These are phyloP conservation scores for Heritiera fomes DNA, from an alignment of 345 rosid genomes.

Conservation along the genomic window DNA sequence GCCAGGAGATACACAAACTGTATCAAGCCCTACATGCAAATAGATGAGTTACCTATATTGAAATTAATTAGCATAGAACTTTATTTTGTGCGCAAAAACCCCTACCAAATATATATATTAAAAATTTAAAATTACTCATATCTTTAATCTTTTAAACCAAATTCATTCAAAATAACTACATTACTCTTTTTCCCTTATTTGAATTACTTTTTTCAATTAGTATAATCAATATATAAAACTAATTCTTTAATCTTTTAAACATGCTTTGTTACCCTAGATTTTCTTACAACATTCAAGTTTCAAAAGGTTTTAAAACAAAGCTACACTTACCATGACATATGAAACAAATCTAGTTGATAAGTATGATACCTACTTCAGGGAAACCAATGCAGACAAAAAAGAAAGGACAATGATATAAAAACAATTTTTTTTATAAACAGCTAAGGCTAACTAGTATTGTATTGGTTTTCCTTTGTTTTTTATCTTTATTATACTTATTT, in stretches of 20 bases:
- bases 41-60: not conserved
- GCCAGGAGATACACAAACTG: not conserved
- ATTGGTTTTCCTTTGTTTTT: not conserved
- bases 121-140: too few relatives aligned
- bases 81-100: not conserved
- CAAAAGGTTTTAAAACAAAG: not conserved
- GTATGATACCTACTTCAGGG: not conserved
- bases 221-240: not conserved
- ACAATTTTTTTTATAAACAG: not conserved
- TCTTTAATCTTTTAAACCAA: not conserved
- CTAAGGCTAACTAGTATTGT: not conserved
- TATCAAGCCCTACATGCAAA: not conserved
- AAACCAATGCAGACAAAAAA: not conserved
- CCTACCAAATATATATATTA: too few relatives aligned
- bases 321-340: not conserved
- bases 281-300: conserved; percentile 8
- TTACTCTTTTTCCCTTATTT: not conserved
- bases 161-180: not conserved
- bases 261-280: not conserved
- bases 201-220: not conserved
- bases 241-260: not conserved
- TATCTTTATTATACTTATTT: not conserved
- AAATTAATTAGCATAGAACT: not conserved
- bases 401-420: not conserved
- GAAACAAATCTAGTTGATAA: not conserved